These are phyloP conservation scores for Amaranthus hypochondriacus DNA, from an alignment of 148 eudicot species.

Conservation along the genomic window DNA sequence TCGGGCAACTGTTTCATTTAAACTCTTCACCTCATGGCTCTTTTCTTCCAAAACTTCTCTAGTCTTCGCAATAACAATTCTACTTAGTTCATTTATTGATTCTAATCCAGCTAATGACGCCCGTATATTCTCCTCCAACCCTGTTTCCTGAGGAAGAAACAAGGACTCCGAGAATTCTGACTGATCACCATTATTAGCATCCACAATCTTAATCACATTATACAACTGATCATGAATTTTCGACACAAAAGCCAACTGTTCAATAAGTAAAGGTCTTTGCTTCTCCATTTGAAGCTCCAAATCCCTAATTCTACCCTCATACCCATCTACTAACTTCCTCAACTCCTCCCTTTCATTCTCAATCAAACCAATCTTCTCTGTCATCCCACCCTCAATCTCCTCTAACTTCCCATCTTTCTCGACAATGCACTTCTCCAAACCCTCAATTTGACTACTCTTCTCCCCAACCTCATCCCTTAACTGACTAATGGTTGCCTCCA, in stretches of 20 bases:
- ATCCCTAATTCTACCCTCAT: constrained; percentile 43
- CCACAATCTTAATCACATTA: constrained; percentile 64
- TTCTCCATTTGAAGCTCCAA: constrained; percentile 53
- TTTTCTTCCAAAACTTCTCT: constrained; percentile 61
- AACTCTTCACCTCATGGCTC: constrained; percentile 61
- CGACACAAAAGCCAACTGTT: constrained; percentile 61
- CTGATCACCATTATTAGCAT: constrained; percentile 54
- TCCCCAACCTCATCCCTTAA: constrained; percentile 61
- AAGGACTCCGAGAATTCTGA: constrained; percentile 73
- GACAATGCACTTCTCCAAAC: constrained; percentile 44
- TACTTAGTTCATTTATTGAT: constrained; percentile 61
- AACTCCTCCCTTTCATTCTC: constrained; percentile 52
- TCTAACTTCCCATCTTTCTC: constrained; percentile 58
- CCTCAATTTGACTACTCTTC: constrained; percentile 48
- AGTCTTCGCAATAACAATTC: constrained; percentile 51
- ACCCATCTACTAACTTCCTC: constrained; percentile 48
- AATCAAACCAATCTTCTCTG: constrained; percentile 38
- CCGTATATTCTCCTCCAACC: constrained; percentile 77
- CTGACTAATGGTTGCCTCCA: constrained; percentile 73
- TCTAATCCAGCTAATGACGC: constrained; percentile 91
- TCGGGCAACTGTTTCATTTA: constrained; percentile 69
- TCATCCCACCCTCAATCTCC: constrained; percentile 47
- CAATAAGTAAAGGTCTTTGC: constrained; percentile 67
- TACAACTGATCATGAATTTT: constrained; percentile 72
- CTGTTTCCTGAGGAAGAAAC: constrained; percentile 82